phyloP scores from a whole-genome alignment of 768 basidiomycete species.

The Gyrodon lividus region DNA sequence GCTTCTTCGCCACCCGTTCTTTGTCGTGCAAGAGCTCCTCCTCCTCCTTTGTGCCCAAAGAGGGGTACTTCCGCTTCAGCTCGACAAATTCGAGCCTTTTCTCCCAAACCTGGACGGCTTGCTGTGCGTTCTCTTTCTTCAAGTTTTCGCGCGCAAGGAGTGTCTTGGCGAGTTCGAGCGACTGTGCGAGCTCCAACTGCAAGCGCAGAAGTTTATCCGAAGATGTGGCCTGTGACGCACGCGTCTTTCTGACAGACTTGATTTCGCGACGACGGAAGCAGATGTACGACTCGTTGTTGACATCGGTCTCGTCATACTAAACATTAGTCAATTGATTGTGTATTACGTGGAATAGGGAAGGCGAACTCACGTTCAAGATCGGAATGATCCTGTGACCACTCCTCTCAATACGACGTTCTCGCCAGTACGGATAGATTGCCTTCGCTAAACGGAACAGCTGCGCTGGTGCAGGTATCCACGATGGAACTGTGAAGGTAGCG shows the following conservation, averaged over 20 bases:
- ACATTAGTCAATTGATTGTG: background rate
- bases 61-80: conserved; percentile 73
- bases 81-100: conserved; percentile 72
- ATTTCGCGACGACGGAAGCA: conserved; percentile 96
- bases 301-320: conserved; percentile 87
- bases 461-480: conserved; percentile 63
- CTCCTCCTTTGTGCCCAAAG: conserved; percentile 59
- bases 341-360: background rate
- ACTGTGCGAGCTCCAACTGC: conserved; percentile 68
- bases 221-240: conserved; percentile 84
- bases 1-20: conserved; percentile 60
- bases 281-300: conserved; percentile 88
- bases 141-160: conserved; percentile 70
- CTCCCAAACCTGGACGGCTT: conserved; percentile 73
- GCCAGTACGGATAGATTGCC: conserved; percentile 86
- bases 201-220: conserved; percentile 87
- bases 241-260: conserved; percentile 92
- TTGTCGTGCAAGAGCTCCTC: conserved; percentile 75
- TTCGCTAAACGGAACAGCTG: conserved; percentile 69
- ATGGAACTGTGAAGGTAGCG: conserved; percentile 64
- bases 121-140: conserved; percentile 65
- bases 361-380: conserved; percentile 69
- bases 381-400: conserved; percentile 87
- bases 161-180: conserved; percentile 69
- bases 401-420: conserved; percentile 74